A percentile compares a stretch with the other conserved stretches of the same genome.
These are phyloP conservation scores for Laburnicola sp. DNA, from an alignment of 2,329 filamentous ascomycete genomes.

Conservation along the genomic window DNA sequence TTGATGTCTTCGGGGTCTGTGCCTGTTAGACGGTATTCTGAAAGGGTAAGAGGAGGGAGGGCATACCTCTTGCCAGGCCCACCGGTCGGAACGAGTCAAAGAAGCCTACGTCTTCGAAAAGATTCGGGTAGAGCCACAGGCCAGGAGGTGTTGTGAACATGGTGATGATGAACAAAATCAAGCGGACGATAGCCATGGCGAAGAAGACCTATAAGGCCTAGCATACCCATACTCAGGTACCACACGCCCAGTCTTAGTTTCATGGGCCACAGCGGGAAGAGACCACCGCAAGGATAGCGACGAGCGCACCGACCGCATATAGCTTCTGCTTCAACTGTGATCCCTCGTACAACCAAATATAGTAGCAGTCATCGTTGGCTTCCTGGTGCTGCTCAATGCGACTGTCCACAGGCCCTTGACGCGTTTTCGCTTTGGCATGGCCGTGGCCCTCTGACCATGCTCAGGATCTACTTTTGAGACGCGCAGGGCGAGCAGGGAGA, in stretches of 20 bases:
- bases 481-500: slow-evolving; percentile 90
- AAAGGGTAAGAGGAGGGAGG: not conserved
- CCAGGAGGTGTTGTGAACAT: slow-evolving; percentile 83
- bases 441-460: slow-evolving; percentile 67
- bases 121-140: slow-evolving; percentile 96
- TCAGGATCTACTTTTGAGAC: slow-evolving; percentile 81
- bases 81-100: slow-evolving; percentile 95
- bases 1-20: slow-evolving; percentile 49
- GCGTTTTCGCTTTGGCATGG: slow-evolving; percentile 68
- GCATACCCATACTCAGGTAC: slow-evolving; percentile 93
- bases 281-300: slow-evolving; percentile 85
- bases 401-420: slow-evolving; percentile 97
- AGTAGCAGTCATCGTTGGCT: slow-evolving; percentile 82
- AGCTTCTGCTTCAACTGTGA: slow-evolving; percentile 92
- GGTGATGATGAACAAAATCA: slow-evolving; percentile 91
- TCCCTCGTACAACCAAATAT: slow-evolving; percentile 97
- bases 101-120: slow-evolving; percentile 98
- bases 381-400: slow-evolving; percentile 96
- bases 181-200: slow-evolving; percentile 92
- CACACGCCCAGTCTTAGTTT: slow-evolving; percentile 90
- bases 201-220: slow-evolving; percentile 93
- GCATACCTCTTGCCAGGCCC: slow-evolving; percentile 94
- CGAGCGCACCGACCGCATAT: slow-evolving; percentile 80
- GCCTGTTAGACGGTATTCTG: not conserved
- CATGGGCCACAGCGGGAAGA: slow-evolving; percentile 96